Evolutionary conservation across 495 filamentous ascomycete species (phyloP).

Genomic region (Xylaria palmicola): DNA sequence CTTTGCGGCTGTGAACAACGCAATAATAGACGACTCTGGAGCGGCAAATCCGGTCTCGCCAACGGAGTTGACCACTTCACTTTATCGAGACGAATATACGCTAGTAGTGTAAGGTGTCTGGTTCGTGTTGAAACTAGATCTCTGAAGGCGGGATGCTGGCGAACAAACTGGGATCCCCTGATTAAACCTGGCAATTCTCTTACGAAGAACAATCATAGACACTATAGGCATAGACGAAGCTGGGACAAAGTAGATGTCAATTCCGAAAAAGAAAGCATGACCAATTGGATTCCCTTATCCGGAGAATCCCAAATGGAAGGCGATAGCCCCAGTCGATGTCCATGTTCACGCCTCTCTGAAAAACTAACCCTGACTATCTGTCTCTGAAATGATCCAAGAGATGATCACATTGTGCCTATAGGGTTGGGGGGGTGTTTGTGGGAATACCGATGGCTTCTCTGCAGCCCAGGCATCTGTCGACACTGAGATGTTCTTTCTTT

Average conservation of each 20-base stretch:
- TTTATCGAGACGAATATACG: no score
- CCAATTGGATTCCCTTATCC: neutral
- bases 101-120: no score
- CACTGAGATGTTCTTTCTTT: neutral
- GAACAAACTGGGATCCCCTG: neutral
- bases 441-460: neutral
- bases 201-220: neutral
- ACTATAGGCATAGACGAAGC: neutral
- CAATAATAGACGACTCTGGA: neutral
- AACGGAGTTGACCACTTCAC: neutral
- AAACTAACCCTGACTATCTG: constrained; percentile 4
- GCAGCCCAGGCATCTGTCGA: neutral
- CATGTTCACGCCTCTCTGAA: neutral
- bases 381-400: neutral
- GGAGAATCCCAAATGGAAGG: constrained; percentile 6
- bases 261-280: neutral
- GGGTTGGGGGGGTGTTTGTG: neutral
- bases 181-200: neutral
- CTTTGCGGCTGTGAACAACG: neutral
- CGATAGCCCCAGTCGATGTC: constrained; percentile 6
- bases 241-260: constrained; percentile 5
- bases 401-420: neutral
- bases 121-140: neutral
- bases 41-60: neutral
- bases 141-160: neutral